phyloP scores from a whole-genome alignment of 2,329 filamentous ascomycete genomes.

The Xylaria sp. region DNA sequence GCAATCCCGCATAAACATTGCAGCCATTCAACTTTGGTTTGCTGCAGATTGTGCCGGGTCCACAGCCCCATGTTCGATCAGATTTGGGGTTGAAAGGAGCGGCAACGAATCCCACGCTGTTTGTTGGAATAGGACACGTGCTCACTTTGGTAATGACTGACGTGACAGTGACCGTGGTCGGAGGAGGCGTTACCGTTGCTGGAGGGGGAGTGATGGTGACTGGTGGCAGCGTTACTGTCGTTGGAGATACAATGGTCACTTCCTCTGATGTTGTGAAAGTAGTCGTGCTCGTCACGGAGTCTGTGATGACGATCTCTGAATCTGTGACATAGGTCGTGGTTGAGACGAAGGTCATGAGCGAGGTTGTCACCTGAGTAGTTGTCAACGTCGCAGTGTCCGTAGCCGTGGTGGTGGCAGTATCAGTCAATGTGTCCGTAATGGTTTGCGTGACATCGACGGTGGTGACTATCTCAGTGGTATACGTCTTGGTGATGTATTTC shows the following conservation, averaged over 20 bases:
- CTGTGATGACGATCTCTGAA: conserved; percentile 28
- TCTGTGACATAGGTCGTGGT: conserved; percentile 28
- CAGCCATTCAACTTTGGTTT: conserved; percentile 46
- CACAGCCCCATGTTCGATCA: conserved; percentile 49
- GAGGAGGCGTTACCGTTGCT: conserved; percentile 16
- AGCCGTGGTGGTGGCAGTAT: conserved; percentile 5
- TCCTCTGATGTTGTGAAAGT: conserved; percentile 30
- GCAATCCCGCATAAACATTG: conserved; percentile 46
- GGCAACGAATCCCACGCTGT: conserved; percentile 22
- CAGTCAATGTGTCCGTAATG: conserved; percentile 1
- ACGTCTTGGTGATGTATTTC: conserved; percentile 23
- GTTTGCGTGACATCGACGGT: conserved; percentile 5
- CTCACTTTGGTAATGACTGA: conserved; percentile 31
- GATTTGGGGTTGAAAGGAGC: conserved; percentile 34
- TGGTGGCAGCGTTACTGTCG: conserved; percentile 20
- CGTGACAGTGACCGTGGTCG: conserved; percentile 14
- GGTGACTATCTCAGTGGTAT: conserved; percentile 12
- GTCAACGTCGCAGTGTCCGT: conserved; percentile 26
- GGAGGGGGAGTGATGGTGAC: background rate
- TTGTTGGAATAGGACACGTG: conserved; percentile 43
- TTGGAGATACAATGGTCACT: conserved; percentile 25
- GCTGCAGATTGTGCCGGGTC: conserved; percentile 48
- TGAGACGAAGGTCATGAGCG: conserved; percentile 25
- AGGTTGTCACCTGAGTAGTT: conserved; percentile 25
- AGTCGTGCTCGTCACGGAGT: conserved; percentile 27